Evolutionary conservation across 2,329 filamentous ascomycete species (phyloP).

Genomic region (Aureobasidium sp.): DNA sequence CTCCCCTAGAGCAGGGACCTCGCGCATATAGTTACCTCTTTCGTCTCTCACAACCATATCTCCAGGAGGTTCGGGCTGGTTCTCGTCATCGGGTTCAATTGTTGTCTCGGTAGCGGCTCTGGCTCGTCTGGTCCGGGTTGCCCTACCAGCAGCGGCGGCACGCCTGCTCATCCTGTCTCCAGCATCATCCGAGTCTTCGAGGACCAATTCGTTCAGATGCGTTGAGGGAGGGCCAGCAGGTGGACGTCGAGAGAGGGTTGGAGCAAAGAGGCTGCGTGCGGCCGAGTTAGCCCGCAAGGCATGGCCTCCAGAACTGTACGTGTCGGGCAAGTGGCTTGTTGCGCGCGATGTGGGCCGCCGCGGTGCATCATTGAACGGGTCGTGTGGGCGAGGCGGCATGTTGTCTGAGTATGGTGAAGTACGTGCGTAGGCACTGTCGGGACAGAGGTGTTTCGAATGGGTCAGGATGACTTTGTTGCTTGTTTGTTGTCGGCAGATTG

Average conservation of each 20-base stretch:
- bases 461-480: neutral
- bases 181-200: constrained; percentile 11
- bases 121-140: neutral
- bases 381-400: constrained; percentile 8
- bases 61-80: neutral
- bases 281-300: constrained; percentile 6
- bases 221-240: neutral
- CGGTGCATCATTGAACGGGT: constrained; percentile 11
- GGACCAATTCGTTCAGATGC: constrained; percentile 4
- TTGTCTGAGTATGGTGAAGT: neutral
- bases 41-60: constrained; percentile 14
- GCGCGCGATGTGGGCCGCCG: constrained; percentile 7
- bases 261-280: constrained; percentile 15
- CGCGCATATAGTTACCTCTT: constrained; percentile 2
- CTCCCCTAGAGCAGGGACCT: constrained; percentile 7
- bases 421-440: too few species aligned
- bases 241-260: constrained; percentile 5
- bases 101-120: constrained; percentile 9
- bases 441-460: neutral
- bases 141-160: neutral
- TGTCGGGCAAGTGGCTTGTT: constrained; percentile 3
- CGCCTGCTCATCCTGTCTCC: constrained; percentile 7
- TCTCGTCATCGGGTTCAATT: constrained; percentile 1
- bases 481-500: neutral
- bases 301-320: constrained; percentile 1